These are phyloP conservation scores for Hymenoscyphus infarciens DNA, from an alignment of 2,329 filamentous ascomycete genomes.

Conservation along the genomic window DNA sequence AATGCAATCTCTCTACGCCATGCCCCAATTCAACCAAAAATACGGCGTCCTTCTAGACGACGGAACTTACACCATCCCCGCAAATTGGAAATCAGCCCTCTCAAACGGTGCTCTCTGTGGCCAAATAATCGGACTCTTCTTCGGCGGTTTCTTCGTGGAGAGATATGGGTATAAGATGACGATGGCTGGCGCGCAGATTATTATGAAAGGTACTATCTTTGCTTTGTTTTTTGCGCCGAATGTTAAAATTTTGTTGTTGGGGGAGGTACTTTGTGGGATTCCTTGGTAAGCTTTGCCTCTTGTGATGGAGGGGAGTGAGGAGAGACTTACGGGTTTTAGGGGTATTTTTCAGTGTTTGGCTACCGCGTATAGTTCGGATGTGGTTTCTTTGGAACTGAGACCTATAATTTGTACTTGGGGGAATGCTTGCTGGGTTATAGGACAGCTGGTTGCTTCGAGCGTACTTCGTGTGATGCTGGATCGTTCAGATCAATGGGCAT, in stretches of 20 bases:
- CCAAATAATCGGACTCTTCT: conserved; percentile 44
- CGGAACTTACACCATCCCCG: conserved; percentile 32
- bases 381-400: conserved; percentile 33
- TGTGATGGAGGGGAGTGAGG: conserved; percentile 12
- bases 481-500: conserved; percentile 44
- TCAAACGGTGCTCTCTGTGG: conserved; percentile 32
- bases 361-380: conserved; percentile 38
- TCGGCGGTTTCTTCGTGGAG: conserved; percentile 46
- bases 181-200: conserved; percentile 41
- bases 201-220: conserved; percentile 44
- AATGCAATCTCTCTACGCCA: conserved; percentile 38
- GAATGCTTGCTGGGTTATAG: conserved; percentile 51
- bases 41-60: conserved; percentile 34
- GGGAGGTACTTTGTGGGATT: conserved; percentile 46
- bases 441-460: conserved; percentile 46
- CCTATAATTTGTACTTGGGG: conserved; percentile 43
- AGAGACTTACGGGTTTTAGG: conserved; percentile 25
- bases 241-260: conserved; percentile 43
- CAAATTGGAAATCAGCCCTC: conserved; percentile 34
- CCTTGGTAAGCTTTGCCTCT: conserved; percentile 42
- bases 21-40: conserved; percentile 32
- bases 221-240: conserved; percentile 48
- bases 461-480: conserved; percentile 43
- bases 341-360: conserved; percentile 40
- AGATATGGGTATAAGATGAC: conserved; percentile 42